Conservation (phyloP, 768 basidiomycete species). For the Cyclocybe aegerita region DNA sequence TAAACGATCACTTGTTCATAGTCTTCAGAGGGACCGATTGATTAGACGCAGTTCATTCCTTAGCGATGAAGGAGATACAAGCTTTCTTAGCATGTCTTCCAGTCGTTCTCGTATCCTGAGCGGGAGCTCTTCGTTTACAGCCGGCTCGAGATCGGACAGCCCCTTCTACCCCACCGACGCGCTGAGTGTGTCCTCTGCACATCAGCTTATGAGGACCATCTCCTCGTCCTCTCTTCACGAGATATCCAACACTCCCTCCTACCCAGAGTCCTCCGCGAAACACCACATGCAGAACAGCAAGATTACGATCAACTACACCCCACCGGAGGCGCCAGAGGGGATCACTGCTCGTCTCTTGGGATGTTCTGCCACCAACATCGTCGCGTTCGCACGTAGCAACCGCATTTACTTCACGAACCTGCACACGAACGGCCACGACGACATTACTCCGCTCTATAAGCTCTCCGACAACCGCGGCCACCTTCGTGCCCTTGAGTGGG, state of each 20-base stretch:
- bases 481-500: slow-evolving; percentile 42
- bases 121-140: slow-evolving; percentile 24
- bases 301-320: slow-evolving; percentile 23
- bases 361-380: slow-evolving; percentile 42
- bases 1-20: neutral
- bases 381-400: slow-evolving; percentile 54
- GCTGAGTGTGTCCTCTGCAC: slow-evolving; percentile 2
- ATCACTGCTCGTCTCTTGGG: slow-evolving; percentile 29
- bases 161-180: slow-evolving; percentile 4
- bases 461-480: slow-evolving; percentile 45
- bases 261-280: slow-evolving; percentile 23
- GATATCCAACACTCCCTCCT: slow-evolving; percentile 8
- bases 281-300: slow-evolving; percentile 22
- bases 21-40: slow-evolving; percentile 10
- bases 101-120: slow-evolving; percentile 19
- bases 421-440: slow-evolving; percentile 29
- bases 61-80: slow-evolving; percentile 1
- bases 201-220: slow-evolving; percentile 24
- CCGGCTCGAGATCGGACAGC: slow-evolving; percentile 13
- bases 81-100: slow-evolving; percentile 15
- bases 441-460: slow-evolving; percentile 51
- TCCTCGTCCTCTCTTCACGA: slow-evolving; percentile 17
- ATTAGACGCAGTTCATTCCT: slow-evolving; percentile 1
- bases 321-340: slow-evolving; percentile 15
- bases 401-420: slow-evolving; percentile 54